Evolutionary conservation across 2,329 filamentous ascomycete species (phyloP), one percentile per base, ranked within the genome.

Genomic region (Ascochyta rabiei): DNA sequence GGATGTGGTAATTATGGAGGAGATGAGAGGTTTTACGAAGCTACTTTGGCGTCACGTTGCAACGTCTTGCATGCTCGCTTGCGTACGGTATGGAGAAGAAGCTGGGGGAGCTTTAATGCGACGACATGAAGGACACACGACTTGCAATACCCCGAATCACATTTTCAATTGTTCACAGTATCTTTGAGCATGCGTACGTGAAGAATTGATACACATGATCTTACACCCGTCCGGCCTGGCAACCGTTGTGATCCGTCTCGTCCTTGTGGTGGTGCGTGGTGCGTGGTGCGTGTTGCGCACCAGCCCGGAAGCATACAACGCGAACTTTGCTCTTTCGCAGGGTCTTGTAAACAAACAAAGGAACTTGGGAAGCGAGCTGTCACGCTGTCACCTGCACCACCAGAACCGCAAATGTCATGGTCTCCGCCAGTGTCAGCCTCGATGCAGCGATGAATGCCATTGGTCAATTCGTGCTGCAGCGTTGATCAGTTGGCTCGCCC

Each of bases 81-180:
- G 48, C 47, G 61, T 54, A 63, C 47, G 57, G 56, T 39, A 55
- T 40, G 63, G 50, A 49, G 47, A 46, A 57, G 58, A 53, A 56
- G 53, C 50, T 53, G 56, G 56, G 60, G 57, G 65, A 66, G 57
- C 60, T 56, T 61, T 73, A 73, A 74, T 73, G 67, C 61, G 69
- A 69, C 61, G 57, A 64, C 62, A 73, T 67, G 70, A 72, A 53
- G 64, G 58, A 66, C 63, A 68, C 52, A 66, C 60, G 60, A 71
- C 66, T 67, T 73, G 69, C 69, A 65, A 70, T 69, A 70, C 63
- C 64, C 52, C 63, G 64, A 66, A 61, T 59, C 54, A 55, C 51
- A 64, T 56, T 49, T 61, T 53, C 59, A 66, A 56, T 57, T 67
- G 28, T 59, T 59, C 41, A 56, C 26, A 13, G 5, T 35, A 5